Conservation (phyloP, 2,329 filamentous ascomycete genomes). For the Colletotrichum australisinense region DNA sequence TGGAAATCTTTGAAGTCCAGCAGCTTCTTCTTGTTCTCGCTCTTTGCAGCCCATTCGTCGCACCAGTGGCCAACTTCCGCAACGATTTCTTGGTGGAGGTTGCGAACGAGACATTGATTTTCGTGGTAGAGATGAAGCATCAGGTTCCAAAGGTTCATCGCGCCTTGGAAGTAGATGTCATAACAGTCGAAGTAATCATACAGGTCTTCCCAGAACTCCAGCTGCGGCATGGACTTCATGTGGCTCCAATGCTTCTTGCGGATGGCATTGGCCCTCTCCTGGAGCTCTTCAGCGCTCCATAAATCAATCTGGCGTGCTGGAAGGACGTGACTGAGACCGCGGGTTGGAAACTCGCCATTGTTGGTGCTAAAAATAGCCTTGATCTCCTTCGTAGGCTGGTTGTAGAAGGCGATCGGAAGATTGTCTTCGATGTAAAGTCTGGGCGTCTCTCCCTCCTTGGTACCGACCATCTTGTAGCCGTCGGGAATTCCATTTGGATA, state of each 20-base stretch:
- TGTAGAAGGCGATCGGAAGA: constrained; percentile 52
- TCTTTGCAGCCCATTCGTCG: constrained; percentile 48
- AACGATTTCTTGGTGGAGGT: constrained; percentile 38
- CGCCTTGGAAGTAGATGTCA: constrained; percentile 60
- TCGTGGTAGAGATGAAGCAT: constrained; percentile 54
- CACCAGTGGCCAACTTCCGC: constrained; percentile 49
- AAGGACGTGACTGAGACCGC: constrained; percentile 42
- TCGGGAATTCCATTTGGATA: constrained; percentile 51
- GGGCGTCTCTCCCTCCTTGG: constrained; percentile 38
- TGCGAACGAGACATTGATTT: constrained; percentile 48
- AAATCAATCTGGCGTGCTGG: constrained; percentile 45
- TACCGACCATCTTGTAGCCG: constrained; percentile 47
- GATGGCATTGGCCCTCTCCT: constrained; percentile 51
- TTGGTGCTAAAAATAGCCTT: constrained; percentile 54
- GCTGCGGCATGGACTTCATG: constrained; percentile 48
- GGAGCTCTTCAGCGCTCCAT: constrained; percentile 54
- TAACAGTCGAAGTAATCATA: constrained; percentile 60
- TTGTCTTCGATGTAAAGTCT: constrained; percentile 49
- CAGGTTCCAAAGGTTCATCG: constrained; percentile 61
- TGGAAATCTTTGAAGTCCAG: constrained; percentile 39
- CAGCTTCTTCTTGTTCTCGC: constrained; percentile 46
- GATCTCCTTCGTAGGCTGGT: constrained; percentile 42
- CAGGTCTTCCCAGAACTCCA: constrained; percentile 52
- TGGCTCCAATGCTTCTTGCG: constrained; percentile 49
- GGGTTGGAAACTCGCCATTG: constrained; percentile 44